Percentiles rank a stretch among this genome's conserved stretches.
phyloP scores from a whole-genome alignment of 352 stramenopile species.

The Pythium pyrilobum region DNA sequence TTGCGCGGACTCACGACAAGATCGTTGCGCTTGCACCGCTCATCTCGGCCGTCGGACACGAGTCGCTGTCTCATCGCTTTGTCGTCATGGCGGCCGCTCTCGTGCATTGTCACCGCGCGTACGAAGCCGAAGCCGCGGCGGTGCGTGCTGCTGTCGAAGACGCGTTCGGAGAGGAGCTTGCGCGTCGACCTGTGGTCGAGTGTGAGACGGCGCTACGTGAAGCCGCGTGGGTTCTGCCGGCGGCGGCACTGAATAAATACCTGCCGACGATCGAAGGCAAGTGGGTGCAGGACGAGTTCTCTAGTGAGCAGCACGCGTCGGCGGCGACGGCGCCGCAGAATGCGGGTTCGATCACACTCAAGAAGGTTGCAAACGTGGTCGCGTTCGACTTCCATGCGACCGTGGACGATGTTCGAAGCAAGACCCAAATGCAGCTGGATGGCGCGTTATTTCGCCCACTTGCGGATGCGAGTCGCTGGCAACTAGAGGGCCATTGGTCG shows the following conservation, averaged over 20 bases:
- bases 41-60: constrained; percentile 29
- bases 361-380: constrained; percentile 47
- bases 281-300: constrained; percentile 75
- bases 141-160: constrained; percentile 35
- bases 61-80: constrained; percentile 15
- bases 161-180: constrained; percentile 31
- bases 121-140: constrained; percentile 46
- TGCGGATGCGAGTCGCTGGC: constrained; percentile 21
- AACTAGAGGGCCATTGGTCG: constrained; percentile 75
- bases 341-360: constrained; percentile 63
- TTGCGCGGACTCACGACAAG: constrained; percentile 33
- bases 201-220: constrained; percentile 33
- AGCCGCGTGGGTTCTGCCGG: constrained; percentile 56
- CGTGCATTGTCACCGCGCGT: constrained; percentile 59
- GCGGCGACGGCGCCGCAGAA: constrained; percentile 33
- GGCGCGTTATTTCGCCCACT: constrained; percentile 38
- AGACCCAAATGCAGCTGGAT: constrained; percentile 49
- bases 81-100: constrained; percentile 43
- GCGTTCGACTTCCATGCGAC: constrained; percentile 56
- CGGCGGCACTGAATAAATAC: constrained; percentile 30
- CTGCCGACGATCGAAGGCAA: constrained; percentile 70
- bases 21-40: constrained; percentile 38
- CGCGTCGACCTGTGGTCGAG: constrained; percentile 11
- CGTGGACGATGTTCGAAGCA: constrained; percentile 39
- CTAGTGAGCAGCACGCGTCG: constrained; percentile 45